phyloP scores from a whole-genome alignment of 495 filamentous ascomycete species.

The Stereocaulon alpinum region DNA sequence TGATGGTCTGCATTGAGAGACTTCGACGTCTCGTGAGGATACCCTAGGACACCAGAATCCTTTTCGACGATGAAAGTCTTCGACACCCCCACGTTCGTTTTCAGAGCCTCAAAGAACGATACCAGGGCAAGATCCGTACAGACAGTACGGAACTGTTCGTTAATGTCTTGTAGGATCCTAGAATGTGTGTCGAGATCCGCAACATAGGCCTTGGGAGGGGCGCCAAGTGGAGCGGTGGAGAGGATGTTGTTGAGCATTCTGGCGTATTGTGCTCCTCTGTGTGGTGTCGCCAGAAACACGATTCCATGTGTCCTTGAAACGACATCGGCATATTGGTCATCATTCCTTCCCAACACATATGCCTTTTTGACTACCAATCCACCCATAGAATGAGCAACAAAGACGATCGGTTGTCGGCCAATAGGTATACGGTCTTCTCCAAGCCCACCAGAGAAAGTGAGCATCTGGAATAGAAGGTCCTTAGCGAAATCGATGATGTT shows the following conservation, averaged over 20 bases:
- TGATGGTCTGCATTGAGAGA: slow-evolving; percentile 38
- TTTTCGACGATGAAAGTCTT: slow-evolving; percentile 31
- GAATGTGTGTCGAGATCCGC: slow-evolving; percentile 32
- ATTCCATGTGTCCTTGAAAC: slow-evolving; percentile 28
- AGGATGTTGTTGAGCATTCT: slow-evolving; percentile 29
- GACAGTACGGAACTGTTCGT: slow-evolving; percentile 37
- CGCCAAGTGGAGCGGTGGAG: slow-evolving; percentile 17
- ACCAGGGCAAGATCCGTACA: slow-evolving; percentile 26
- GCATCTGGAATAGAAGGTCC: slow-evolving; percentile 24
- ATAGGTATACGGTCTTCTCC: not conserved
- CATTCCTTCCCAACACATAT: slow-evolving; percentile 22
- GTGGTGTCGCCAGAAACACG: slow-evolving; percentile 38
- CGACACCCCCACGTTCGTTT: slow-evolving; percentile 26
- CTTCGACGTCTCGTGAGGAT: slow-evolving; percentile 30
- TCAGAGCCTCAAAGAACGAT: slow-evolving; percentile 39
- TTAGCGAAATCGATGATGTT: slow-evolving; percentile 30
- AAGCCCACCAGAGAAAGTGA: slow-evolving; percentile 15
- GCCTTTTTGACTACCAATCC: slow-evolving; percentile 36
- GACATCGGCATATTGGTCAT: slow-evolving; percentile 28
- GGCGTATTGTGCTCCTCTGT: slow-evolving; percentile 35
- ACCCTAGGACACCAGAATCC: slow-evolving; percentile 35
- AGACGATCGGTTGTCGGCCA: slow-evolving; percentile 21
- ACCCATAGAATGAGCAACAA: slow-evolving; percentile 26
- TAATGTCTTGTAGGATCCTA: slow-evolving; percentile 28
- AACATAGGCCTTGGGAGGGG: slow-evolving; percentile 29